phyloP scores from a whole-genome alignment of 2,329 filamentous ascomycete species.

The Botrytis porri region DNA sequence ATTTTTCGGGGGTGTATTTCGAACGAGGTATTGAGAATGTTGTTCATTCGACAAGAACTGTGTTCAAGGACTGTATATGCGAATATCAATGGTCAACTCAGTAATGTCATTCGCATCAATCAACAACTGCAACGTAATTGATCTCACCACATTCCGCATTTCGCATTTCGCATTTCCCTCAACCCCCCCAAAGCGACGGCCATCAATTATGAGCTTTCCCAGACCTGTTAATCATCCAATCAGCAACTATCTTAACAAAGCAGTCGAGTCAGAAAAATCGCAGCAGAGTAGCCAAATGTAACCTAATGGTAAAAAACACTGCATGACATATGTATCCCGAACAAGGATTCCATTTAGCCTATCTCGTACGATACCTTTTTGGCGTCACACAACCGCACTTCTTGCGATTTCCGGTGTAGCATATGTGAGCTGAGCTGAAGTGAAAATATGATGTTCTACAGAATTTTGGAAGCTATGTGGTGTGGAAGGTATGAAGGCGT shows the following conservation, averaged over 20 bases:
- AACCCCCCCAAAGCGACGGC: background rate
- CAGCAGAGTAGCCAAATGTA: background rate
- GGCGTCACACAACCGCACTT: background rate
- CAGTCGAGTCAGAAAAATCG: background rate
- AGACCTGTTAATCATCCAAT: background rate
- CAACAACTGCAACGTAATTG: background rate
- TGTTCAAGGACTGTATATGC: background rate
- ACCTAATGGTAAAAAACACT: background rate
- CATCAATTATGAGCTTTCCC: background rate
- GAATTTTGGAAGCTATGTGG: background rate
- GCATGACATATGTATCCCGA: background rate
- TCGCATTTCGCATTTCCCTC: background rate
- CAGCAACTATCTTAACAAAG: background rate
- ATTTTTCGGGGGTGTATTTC: background rate
- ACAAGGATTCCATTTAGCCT: background rate
- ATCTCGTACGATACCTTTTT: background rate
- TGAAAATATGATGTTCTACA: background rate
- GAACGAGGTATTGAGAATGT: background rate
- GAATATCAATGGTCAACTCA: background rate
- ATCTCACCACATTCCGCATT: background rate
- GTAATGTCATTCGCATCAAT: no score
- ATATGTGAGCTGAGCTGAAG: background rate
- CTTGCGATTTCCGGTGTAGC: background rate
- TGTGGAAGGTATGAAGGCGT: background rate
- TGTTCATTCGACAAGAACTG: background rate